Evolutionary conservation across 2,329 filamentous ascomycete genomes (phyloP).

Genomic region (Penicillium thymicola): DNA sequence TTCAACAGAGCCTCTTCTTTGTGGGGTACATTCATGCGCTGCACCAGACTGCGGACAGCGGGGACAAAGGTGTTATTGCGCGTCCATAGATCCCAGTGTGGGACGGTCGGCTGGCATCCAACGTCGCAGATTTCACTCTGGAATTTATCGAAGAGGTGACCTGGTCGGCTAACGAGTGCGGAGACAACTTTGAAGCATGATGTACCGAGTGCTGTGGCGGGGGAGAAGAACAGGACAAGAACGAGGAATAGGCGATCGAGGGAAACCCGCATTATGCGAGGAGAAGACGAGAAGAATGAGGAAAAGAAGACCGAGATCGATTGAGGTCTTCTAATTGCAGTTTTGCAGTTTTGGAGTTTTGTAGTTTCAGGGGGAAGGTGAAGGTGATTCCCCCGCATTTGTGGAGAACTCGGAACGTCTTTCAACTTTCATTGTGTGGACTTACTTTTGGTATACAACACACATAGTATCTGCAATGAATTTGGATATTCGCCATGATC

Average conservation of each 20-base stretch:
- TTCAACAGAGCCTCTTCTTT: slow-evolving; percentile 31
- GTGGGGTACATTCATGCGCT: slow-evolving; percentile 29
- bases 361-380: not conserved
- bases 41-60: slow-evolving; percentile 34
- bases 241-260: slow-evolving; percentile 18
- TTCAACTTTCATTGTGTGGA: not conserved
- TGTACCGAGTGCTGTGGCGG: slow-evolving; percentile 46
- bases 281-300: slow-evolving; percentile 3
- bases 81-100: slow-evolving; percentile 39
- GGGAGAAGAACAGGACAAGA: slow-evolving; percentile 16
- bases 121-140: slow-evolving; percentile 34
- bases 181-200: slow-evolving; percentile 86
- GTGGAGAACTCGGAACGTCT: slow-evolving; percentile 5
- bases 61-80: slow-evolving; percentile 36
- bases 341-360: not conserved
- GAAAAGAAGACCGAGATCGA: slow-evolving; percentile 11
- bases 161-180: slow-evolving; percentile 46
- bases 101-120: slow-evolving; percentile 34
- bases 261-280: slow-evolving; percentile 21
- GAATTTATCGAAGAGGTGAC: slow-evolving; percentile 32
- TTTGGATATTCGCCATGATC: not conserved
- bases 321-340: not conserved
- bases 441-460: not conserved
- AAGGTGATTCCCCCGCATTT: slow-evolving; percentile 8
- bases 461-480: not conserved